These are phyloP conservation scores for Dipodascopsis uninucleata DNA, from an alignment of 805 yeast genomes.

Conservation along the genomic window DNA sequence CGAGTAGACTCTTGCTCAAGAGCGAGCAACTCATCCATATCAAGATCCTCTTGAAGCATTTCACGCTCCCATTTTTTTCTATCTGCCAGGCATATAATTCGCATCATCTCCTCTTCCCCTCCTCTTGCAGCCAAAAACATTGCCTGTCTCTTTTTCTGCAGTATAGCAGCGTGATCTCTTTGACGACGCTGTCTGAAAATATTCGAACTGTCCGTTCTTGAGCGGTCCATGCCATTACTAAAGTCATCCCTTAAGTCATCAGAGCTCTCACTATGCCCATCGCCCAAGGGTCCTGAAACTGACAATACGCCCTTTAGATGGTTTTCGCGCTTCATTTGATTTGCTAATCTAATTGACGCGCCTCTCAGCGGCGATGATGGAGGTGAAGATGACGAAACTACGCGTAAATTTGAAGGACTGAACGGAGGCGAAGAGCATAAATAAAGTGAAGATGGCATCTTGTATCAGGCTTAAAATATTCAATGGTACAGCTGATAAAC, in stretches of 20 bases:
- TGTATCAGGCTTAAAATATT: too few relatives aligned
- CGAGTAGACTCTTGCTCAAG: constrained; percentile 12
- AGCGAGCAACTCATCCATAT: constrained; percentile 10
- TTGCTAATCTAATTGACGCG: background rate
- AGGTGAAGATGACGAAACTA: background rate
- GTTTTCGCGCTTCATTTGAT: constrained; percentile 9
- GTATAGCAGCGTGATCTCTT: constrained; percentile 1
- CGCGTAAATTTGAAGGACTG: constrained; percentile 3
- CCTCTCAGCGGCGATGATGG: constrained; percentile 2
- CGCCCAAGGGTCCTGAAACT: too few relatives aligned
- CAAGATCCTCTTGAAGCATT: background rate
- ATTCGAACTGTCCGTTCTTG: too few relatives aligned
- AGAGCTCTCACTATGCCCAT: background rate
- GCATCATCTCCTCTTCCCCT: constrained; percentile 22
- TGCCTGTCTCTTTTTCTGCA: constrained; percentile 11
- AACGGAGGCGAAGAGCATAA: constrained; percentile 3
- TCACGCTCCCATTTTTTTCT: background rate
- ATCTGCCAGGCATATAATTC: constrained; percentile 1
- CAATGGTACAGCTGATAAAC: too few relatives aligned
- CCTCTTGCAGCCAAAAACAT: constrained; percentile 16
- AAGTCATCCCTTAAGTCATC: too few relatives aligned
- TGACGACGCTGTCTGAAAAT: constrained; percentile 18
- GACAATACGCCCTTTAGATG: constrained; percentile 17
- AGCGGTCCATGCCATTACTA: too few relatives aligned
- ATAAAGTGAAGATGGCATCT: too few relatives aligned